A percentile compares a stretch with the other conserved stretches of the same genome.
These are phyloP conservation scores for Backusella luteola DNA, from an alignment of 192 early-diverging fungal genomes.

Conservation along the genomic window DNA sequence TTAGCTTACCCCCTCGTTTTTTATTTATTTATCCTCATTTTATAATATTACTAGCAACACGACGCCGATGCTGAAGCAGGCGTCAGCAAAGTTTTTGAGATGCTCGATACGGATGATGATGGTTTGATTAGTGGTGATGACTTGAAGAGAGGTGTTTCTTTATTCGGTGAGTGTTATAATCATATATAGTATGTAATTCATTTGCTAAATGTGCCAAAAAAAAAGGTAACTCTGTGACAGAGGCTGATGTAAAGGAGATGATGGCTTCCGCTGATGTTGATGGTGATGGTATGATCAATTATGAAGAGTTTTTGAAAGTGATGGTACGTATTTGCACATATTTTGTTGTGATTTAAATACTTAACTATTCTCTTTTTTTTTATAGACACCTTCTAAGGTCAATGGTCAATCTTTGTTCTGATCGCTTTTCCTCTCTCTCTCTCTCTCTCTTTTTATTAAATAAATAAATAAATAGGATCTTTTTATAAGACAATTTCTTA, in stretches of 20 bases:
- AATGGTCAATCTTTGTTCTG: conserved; percentile 12
- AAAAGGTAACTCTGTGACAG: conserved; percentile 14
- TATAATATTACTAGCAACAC: conserved; percentile 24
- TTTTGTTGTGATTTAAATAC: background rate
- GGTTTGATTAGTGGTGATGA: conserved; percentile 28
- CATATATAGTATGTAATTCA: background rate
- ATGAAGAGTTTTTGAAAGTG: conserved; percentile 88
- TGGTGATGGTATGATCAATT: conserved; percentile 84
- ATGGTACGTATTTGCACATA: conserved; percentile 34
- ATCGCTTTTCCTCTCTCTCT: background rate
- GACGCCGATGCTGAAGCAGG: conserved; percentile 32
- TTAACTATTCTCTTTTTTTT: background rate
- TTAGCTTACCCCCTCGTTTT: background rate
- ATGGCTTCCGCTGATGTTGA: conserved; percentile 70
- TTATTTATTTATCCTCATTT: background rate
- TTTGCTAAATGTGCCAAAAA: conserved; percentile 32
- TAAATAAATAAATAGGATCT: background rate
- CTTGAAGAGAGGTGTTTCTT: conserved; percentile 21
- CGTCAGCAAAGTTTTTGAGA: conserved; percentile 23
- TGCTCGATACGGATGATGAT: conserved; percentile 31
- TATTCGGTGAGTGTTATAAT: conserved; percentile 27
- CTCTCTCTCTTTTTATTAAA: background rate
- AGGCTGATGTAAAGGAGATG: conserved; percentile 8
- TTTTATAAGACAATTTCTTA: background rate
- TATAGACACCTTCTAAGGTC: conserved; percentile 13